phyloP scores from a whole-genome alignment of 345 rosid species.

The Conringia planisiliqua region DNA sequence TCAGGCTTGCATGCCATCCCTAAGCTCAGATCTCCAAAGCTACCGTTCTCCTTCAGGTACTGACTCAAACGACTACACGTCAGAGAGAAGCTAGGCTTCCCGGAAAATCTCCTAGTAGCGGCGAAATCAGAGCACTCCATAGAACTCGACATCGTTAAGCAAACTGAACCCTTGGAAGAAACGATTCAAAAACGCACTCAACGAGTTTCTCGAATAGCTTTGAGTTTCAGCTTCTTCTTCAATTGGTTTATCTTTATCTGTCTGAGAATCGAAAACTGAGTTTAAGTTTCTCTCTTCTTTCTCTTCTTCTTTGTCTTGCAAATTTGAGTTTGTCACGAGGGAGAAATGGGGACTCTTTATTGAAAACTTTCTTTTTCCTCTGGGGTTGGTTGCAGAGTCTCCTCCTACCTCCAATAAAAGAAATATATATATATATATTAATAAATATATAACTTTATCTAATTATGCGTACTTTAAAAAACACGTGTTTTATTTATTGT shows the following conservation, averaged over 20 bases:
- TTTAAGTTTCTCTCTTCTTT: not conserved
- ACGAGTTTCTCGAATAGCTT: not conserved
- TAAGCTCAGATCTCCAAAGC: constrained; percentile 67
- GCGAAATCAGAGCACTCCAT: constrained; percentile 39
- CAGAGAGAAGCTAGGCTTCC: constrained; percentile 55
- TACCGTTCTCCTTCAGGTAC: constrained; percentile 69
- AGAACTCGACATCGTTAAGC: constrained; percentile 50
- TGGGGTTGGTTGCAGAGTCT: not conserved
- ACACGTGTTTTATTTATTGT: constrained; percentile 21
- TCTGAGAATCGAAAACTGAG: not conserved
- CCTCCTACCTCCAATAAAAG: constrained; percentile 8
- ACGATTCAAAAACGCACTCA: not conserved
- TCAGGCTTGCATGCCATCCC: constrained; percentile 55
- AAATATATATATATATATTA: not conserved
- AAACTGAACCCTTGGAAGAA: not conserved
- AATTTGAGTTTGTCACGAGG: constrained; percentile 31
- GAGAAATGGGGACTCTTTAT: constrained; percentile 21
- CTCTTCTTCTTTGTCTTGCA: not conserved
- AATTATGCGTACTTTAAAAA: not conserved
- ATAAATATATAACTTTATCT: not conserved
- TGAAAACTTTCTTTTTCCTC: not conserved
- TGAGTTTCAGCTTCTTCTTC: not conserved
- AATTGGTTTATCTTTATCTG: not conserved
- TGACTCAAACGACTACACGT: constrained; percentile 70
- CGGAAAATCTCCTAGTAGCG: constrained; percentile 31